Conservation (phyloP, 2,329 filamentous ascomycete genomes). For the Chrysosphaeria jannelii region DNA sequence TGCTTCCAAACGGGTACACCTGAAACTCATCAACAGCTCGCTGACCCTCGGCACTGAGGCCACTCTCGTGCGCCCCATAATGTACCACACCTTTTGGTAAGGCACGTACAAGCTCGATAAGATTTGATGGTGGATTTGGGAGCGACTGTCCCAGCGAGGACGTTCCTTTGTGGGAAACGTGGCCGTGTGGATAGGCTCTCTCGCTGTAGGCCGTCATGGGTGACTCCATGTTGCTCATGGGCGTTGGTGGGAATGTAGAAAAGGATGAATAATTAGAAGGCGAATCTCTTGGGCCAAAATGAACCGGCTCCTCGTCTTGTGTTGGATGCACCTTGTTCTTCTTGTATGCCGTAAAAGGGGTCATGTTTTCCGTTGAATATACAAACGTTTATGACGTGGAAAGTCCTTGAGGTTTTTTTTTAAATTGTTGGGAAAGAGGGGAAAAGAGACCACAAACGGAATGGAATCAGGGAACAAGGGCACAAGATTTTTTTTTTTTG, state of each 20-base stretch:
- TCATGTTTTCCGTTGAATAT: too few relatives aligned
- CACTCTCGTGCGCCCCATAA: conserved; percentile 39
- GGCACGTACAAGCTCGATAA: conserved; percentile 3
- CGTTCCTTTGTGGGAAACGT: too few relatives aligned
- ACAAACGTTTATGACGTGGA: too few relatives aligned
- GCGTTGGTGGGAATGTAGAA: not conserved
- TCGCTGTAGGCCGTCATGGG: conserved; percentile 4
- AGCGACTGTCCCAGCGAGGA: not conserved
- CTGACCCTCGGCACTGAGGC: conserved; percentile 18
- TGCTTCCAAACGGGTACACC: conserved; percentile 33
- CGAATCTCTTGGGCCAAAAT: too few relatives aligned
- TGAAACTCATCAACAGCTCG: conserved; percentile 29
- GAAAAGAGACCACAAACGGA: too few relatives aligned
- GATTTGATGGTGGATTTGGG: not conserved
- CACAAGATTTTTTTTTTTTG: too few relatives aligned
- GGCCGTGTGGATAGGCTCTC: not conserved
- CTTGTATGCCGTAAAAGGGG: too few relatives aligned
- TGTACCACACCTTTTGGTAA: conserved; percentile 32
- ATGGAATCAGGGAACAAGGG: too few relatives aligned
- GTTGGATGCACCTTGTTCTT: too few relatives aligned
- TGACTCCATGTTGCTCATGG: conserved; percentile 1
- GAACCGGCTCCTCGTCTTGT: too few relatives aligned
- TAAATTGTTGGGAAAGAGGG: too few relatives aligned
- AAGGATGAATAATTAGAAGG: not conserved
- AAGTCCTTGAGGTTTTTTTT: too few relatives aligned